A percentile compares a stretch with the other conserved stretches of the same genome.
phyloP scores from a whole-genome alignment of 208 protist genomes.

The Crithidia acanthocephali region DNA sequence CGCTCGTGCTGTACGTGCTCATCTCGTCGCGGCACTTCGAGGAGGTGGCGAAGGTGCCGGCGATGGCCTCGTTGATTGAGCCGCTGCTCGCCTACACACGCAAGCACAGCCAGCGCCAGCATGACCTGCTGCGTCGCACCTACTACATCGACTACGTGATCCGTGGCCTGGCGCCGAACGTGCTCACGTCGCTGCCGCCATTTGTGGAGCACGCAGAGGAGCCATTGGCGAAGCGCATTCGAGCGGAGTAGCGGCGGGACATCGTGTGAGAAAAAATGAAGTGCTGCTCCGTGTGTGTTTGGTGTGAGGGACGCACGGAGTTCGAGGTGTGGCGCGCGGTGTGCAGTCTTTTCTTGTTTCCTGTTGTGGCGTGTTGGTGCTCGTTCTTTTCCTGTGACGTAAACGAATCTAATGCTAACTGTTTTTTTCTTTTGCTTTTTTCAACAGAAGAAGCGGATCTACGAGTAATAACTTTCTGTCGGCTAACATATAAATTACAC shows the following conservation, averaged over 20 bases:
- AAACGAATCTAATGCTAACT: not conserved
- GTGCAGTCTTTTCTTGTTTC: not conserved
- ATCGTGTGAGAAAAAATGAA: not conserved
- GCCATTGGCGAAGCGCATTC: conserved; percentile 32
- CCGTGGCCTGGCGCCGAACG: conserved; percentile 51
- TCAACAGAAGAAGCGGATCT: not conserved
- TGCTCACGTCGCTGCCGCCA: conserved; percentile 69
- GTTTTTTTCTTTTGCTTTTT: not conserved
- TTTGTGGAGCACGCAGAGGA: conserved; percentile 36
- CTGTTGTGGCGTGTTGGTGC: not conserved
- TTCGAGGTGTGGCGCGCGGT: not conserved
- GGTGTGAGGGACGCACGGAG: not conserved
- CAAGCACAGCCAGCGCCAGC: conserved; percentile 86
- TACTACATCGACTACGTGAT: conserved; percentile 93
- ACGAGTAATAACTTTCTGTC: conserved; percentile 11
- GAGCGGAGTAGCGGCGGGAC: conserved; percentile 12
- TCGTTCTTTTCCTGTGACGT: not conserved
- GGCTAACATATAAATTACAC: conserved; percentile 1
- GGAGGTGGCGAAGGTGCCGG: conserved; percentile 59
- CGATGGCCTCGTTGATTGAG: conserved; percentile 70
- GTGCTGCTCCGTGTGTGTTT: not conserved
- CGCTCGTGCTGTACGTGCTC: conserved; percentile 69
- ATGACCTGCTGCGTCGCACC: conserved; percentile 78
- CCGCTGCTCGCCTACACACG: conserved; percentile 86
- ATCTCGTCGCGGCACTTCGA: conserved; percentile 68